Evolutionary conservation across 1,139 yeast genomes (phyloP).

Genomic region (Zygosaccharomyces sapae): DNA sequence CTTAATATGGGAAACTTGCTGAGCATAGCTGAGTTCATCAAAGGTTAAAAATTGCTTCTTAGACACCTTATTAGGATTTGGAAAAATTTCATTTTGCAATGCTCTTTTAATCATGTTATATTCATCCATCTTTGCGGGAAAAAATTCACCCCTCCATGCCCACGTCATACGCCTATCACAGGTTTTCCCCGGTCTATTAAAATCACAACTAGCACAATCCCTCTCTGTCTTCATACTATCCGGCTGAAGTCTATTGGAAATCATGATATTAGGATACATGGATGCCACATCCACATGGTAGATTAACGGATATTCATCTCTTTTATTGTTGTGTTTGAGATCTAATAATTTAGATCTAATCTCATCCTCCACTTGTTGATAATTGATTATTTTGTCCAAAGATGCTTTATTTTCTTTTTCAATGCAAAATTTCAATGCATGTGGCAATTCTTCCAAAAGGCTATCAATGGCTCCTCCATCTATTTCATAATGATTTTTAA

Average conservation of each 20-base stretch:
- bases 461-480: constrained; percentile 85
- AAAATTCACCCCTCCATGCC: constrained; percentile 98
- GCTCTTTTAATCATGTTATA: constrained; percentile 87
- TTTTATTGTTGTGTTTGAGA: constrained; percentile 55
- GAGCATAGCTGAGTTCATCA: constrained; percentile 70
- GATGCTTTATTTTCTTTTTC: constrained; percentile 74
- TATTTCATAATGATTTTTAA: constrained; percentile 67
- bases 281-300: constrained; percentile 99
- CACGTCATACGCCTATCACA: constrained; percentile 92
- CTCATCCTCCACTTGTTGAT: constrained; percentile 62
- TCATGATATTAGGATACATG: constrained; percentile 99
- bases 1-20: constrained; percentile 72
- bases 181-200: constrained; percentile 87
- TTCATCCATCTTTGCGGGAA: constrained; percentile 88
- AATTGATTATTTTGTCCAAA: constrained; percentile 72
- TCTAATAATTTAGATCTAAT: constrained; percentile 54
- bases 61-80: constrained; percentile 43
- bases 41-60: constrained; percentile 53
- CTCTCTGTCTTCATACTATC: constrained; percentile 95
- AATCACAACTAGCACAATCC: constrained; percentile 97
- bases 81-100: constrained; percentile 72
- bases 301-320: constrained; percentile 78
- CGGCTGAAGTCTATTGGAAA: constrained; percentile 94
- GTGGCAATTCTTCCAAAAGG: constrained; percentile 64
- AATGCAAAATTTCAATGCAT: constrained; percentile 76